Evolutionary conservation across 2,329 filamentous ascomycete genomes (phyloP), one percentile per base, ranked within the genome.

Genomic region (Colletotrichum godetiae): DNA sequence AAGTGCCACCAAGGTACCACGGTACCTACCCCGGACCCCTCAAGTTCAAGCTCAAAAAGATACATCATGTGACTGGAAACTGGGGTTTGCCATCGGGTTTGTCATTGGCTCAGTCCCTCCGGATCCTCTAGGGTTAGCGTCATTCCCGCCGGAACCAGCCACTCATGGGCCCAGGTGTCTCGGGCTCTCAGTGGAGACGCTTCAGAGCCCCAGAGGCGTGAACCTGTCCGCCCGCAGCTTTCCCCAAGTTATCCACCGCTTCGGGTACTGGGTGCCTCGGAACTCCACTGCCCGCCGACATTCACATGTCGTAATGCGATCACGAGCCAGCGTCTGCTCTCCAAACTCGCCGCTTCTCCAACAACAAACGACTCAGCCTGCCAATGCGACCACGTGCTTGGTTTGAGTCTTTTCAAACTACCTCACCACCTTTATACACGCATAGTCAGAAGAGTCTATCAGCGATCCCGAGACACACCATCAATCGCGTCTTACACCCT

Each of bases 221-320:
- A 24, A 55, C 53, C 67, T 27, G 49, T 49, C 49, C 31, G 46
- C 46, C 52, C 55, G 42, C 42, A 70, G 61, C 61, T 69, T 73
- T 70, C 71, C 71, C 71, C 71, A 73, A 73, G 60, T 57, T 73
- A 70, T 66, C 71, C 67, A 73, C 71, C 71, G 60, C 60, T 70
- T 73, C 71, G 71, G 71, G 71, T 73, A 67, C 55, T 71, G 59
- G 60, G 55, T 73, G 67, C 71, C 71, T 73, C 71, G 71, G 71
- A 73, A 71, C 71, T 73, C 71, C 71, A 70, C 71, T 66, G 66
- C 12, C 63, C 52, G 37, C 60, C 71, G 67, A 67, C 71, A 65
- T 71, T 73, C 71, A 73, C 71, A 73, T 73, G 71, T 73, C 67
- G 71, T 71, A 73, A 73, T 73, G 55, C 52, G 55, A 73, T 73